Percentiles rank a stretch among this genome's conserved stretches.
phyloP scores from a whole-genome alignment of 139 green algal species.

The Tetradesmus obliquus region DNA sequence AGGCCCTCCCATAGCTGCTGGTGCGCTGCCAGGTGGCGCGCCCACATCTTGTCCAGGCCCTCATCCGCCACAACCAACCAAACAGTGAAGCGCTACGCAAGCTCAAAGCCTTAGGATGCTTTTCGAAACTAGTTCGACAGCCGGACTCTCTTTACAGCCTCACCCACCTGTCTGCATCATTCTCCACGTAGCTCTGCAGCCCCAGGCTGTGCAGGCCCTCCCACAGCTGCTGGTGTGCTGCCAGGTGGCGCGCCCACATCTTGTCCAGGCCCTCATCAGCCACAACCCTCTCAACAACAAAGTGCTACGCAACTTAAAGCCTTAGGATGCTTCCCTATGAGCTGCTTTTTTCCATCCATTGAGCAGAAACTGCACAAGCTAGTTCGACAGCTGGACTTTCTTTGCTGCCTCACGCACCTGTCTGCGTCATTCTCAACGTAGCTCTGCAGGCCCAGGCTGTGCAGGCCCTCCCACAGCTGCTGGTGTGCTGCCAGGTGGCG shows the following conservation, averaged over 20 bases:
- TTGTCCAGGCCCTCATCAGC: constrained; percentile 70
- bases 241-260: constrained; percentile 52
- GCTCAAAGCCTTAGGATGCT: too few species aligned
- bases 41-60: constrained; percentile 61
- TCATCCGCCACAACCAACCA: too few species aligned
- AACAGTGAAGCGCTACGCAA: too few species aligned
- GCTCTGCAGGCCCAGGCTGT: constrained; percentile 79
- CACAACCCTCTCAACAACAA: too few species aligned
- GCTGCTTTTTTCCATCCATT: too few species aligned
- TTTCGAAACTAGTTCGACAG: too few species aligned
- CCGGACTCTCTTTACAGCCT: not conserved
- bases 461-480: constrained; percentile 85
- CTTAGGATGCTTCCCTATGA: too few species aligned
- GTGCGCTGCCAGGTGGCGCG: constrained; percentile 44
- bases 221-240: constrained; percentile 74
- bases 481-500: constrained; percentile 49
- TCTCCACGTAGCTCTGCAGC: constrained; percentile 84
- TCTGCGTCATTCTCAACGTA: constrained; percentile 84
- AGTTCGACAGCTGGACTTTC: too few species aligned
- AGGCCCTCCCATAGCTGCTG: constrained; percentile 86
- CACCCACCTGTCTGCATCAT: constrained; percentile 65
- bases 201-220: constrained; percentile 79
- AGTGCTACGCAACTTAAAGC: too few species aligned
- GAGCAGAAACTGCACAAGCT: too few species aligned
- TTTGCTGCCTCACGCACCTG: too few species aligned